Evolutionary conservation across 2,329 filamentous ascomycete genomes (phyloP), one percentile per base, ranked within the genome.

Genomic region (Fusarium sp.): DNA sequence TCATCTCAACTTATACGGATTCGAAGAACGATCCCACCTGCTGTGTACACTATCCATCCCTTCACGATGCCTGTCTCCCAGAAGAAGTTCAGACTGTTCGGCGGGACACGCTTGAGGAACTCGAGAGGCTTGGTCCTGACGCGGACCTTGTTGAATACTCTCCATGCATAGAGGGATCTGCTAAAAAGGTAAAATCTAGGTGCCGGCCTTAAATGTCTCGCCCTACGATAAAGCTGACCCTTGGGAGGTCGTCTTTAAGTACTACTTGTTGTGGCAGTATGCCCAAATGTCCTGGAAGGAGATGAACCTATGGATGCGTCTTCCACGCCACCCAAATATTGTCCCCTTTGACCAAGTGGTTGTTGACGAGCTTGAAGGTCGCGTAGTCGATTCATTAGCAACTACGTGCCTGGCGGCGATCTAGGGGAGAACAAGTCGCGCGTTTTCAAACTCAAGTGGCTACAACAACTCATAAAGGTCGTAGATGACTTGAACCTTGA

Each of bases 291-390:
- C 49, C 8, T 83, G 81, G 82, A 62, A 82, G 18, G 82, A 84
- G 63, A 71, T 80, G 64, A 79, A 82, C 28, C 23, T 80, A 9
- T 76, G 75, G 68, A 79, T 81, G 74, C 78, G 77, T 35, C 79
- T 84, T 0, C 81, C 82, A 3, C 56, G 11, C 15, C 80, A 83
- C 56, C 78, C 79, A 35, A 80, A 83, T 38, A 79, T 84, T 9
- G 75, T 82, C 4, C 74, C 76, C 0, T 79, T 83, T 40, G 80
- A 82, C 63, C 46, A 64, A 1, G 64, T 83, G 6, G 80, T 83
- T 12, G 13, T 83, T 12, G 80, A 83, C 28, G 74, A 77, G 35
- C 32, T 82, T 2, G 71, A 80, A 12, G 78, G 78, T 21, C 62
- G 69, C 1, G 73, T 83, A 0, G 76, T 83, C 33, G 82, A 12